Evolutionary conservation across 2,329 filamentous ascomycete genomes (phyloP).

Genomic region (Colletotrichum spaethianum): DNA sequence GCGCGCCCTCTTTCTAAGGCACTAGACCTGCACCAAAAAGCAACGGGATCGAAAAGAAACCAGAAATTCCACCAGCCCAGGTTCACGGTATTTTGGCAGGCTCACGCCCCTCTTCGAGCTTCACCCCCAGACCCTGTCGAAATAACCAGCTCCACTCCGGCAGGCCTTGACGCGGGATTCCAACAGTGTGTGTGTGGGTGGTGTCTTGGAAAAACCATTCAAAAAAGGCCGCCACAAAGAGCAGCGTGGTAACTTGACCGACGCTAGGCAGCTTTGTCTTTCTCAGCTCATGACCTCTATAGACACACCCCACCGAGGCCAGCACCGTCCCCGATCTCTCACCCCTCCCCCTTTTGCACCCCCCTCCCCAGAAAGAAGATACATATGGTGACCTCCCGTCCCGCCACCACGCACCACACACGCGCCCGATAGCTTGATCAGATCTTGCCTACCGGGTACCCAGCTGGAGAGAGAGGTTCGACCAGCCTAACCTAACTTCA

Average conservation of each 20-base stretch:
- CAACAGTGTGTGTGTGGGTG: constrained; percentile 28
- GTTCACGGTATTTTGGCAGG: constrained; percentile 30
- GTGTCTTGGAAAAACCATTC: constrained; percentile 35
- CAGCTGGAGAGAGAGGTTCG: constrained; percentile 38
- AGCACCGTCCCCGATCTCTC: constrained; percentile 21
- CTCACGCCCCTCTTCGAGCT: constrained; percentile 29
- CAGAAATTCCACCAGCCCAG: constrained; percentile 35
- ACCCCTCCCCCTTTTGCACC: background rate
- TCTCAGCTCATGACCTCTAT: constrained; percentile 32
- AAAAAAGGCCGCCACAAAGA: constrained; percentile 37
- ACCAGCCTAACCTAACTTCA: constrained; percentile 37
- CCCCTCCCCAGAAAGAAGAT: constrained; percentile 23
- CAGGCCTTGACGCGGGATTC: constrained; percentile 32
- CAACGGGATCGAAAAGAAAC: constrained; percentile 40
- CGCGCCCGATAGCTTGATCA: constrained; percentile 44
- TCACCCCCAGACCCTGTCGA: constrained; percentile 35
- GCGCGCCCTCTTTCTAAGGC: constrained; percentile 30
- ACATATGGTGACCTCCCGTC: constrained; percentile 41
- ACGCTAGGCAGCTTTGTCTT: constrained; percentile 41
- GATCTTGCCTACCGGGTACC: constrained; percentile 42
- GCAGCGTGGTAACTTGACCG: constrained; percentile 43
- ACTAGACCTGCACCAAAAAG: constrained; percentile 39
- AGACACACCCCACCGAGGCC: constrained; percentile 25
- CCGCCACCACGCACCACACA: constrained; percentile 42
- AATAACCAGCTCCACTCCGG: constrained; percentile 22